These are phyloP conservation scores for Trichoderma parareesei DNA, from an alignment of 495 filamentous ascomycete genomes.

Conservation along the genomic window DNA sequence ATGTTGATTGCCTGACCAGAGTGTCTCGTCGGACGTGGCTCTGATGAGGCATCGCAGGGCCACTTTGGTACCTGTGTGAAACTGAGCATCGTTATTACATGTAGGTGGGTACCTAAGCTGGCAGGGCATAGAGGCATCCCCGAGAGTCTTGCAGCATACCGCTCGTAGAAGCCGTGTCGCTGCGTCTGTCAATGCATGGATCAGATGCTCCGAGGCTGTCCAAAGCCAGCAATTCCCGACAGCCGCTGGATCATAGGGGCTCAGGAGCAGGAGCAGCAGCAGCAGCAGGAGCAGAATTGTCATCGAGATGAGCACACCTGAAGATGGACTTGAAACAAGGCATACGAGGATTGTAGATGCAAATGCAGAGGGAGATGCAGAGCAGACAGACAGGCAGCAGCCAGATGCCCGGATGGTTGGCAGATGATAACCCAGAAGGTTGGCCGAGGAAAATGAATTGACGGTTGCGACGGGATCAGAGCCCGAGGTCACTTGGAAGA, in stretches of 20 bases:
- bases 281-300: no score
- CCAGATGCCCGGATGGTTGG: background rate
- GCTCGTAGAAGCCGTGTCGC: no score
- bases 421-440: background rate
- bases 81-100: no score
- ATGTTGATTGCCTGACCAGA: background rate
- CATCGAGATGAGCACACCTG: no score
- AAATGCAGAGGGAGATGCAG: no score
- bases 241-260: background rate
- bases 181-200: background rate
- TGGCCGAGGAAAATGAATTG: constrained; percentile 4
- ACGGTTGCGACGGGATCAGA: background rate
- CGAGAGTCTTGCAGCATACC: no score
- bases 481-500: background rate
- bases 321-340: background rate
- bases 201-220: background rate
- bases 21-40: background rate
- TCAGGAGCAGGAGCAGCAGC: background rate
- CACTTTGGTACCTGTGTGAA: no score
- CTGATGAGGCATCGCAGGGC: background rate
- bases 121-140: no score
- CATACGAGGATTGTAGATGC: background rate
- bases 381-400: background rate
- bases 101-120: no score
- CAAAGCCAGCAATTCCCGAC: background rate